phyloP scores from a whole-genome alignment of 2,329 filamentous ascomycete species.

The Sarocladium oryzae region DNA sequence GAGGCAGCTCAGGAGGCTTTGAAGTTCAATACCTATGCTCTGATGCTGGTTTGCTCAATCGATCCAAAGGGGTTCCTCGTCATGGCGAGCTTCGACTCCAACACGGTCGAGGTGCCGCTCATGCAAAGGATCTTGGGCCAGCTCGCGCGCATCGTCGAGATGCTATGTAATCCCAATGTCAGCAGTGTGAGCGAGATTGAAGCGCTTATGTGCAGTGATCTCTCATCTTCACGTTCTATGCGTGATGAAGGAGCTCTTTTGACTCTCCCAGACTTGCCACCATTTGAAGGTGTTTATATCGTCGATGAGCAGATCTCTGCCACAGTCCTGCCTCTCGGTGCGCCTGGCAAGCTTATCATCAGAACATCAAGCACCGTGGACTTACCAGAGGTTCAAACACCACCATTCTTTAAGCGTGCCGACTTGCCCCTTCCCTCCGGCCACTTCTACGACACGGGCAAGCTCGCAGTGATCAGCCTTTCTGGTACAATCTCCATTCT shows the following conservation, averaged over 20 bases:
- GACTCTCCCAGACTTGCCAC: constrained; percentile 18
- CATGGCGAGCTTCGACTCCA: constrained; percentile 60
- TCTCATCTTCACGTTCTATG: constrained; percentile 23
- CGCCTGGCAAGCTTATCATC: constrained; percentile 38
- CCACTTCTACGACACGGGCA: constrained; percentile 32
- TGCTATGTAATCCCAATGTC: constrained; percentile 36
- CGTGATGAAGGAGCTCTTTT: constrained; percentile 12
- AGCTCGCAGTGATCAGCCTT: constrained; percentile 27
- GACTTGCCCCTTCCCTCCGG: constrained; percentile 9
- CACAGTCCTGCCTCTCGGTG: constrained; percentile 32
- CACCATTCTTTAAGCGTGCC: constrained; percentile 15
- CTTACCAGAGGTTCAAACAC: constrained; percentile 19
- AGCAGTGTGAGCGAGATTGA: constrained; percentile 27
- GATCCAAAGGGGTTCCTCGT: constrained; percentile 48
- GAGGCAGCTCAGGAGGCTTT: constrained; percentile 55
- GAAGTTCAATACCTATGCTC: constrained; percentile 52
- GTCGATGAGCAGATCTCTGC: constrained; percentile 29
- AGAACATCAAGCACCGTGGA: constrained; percentile 21
- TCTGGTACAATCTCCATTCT: not conserved
- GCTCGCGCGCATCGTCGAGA: constrained; percentile 42
- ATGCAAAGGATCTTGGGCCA: constrained; percentile 48
- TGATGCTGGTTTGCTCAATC: constrained; percentile 60
- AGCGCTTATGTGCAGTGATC: constrained; percentile 28
- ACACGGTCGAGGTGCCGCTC: constrained; percentile 42
- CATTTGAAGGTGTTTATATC: constrained; percentile 30